phyloP scores from a whole-genome alignment of 2,329 filamentous ascomycete species.

The Phyllosticta citriasiana region DNA sequence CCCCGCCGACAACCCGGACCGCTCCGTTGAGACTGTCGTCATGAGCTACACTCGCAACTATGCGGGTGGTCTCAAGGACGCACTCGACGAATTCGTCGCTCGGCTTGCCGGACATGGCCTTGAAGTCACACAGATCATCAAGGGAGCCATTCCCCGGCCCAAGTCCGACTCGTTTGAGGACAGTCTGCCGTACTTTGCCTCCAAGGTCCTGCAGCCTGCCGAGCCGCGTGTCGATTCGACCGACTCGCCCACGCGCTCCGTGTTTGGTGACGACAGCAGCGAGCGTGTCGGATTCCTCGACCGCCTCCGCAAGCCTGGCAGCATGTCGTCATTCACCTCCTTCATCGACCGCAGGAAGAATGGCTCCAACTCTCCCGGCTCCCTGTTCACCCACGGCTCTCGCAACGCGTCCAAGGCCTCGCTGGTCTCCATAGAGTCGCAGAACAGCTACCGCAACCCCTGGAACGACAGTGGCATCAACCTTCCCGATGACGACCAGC shows the following conservation, averaged over 20 bases:
- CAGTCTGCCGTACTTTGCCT: conserved; percentile 91
- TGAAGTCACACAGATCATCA: conserved; percentile 68
- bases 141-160: conserved; percentile 91
- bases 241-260: conserved; percentile 80
- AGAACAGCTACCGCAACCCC: conserved; percentile 89
- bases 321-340: conserved; percentile 90
- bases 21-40: conserved; percentile 35
- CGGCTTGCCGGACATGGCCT: conserved; percentile 80
- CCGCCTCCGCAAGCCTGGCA: conserved; percentile 85
- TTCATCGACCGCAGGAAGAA: conserved; percentile 95
- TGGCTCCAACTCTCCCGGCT: conserved; percentile 63
- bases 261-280: conserved; percentile 70
- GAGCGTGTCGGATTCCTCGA: conserved; percentile 76
- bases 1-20: conserved; percentile 30
- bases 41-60: conserved; percentile 86
- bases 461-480: conserved; percentile 99
- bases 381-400: conserved; percentile 77
- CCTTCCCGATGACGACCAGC: conserved; percentile 72
- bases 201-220: conserved; percentile 88
- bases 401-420: conserved; percentile 93
- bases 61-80: conserved; percentile 86
- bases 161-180: conserved; percentile 99
- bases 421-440: conserved; percentile 90
- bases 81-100: conserved; percentile 85
- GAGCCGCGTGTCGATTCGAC: conserved; percentile 63